Conservation (phyloP, 805 yeast species). For the Saccharomycopsis selenospora region DNA sequence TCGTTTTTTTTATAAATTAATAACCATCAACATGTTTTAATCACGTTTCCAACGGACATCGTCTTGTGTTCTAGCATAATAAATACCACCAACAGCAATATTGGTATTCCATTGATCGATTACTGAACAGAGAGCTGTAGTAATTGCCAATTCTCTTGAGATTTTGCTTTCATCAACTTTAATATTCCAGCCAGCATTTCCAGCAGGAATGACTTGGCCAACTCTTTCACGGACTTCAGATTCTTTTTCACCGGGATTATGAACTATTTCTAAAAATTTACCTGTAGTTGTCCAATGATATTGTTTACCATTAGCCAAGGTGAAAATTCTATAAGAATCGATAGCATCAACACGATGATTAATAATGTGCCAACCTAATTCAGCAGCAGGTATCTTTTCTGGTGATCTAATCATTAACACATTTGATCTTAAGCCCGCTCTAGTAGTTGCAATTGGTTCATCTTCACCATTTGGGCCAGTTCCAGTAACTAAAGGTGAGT, state of each 20-base stretch:
- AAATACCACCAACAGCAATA: slow-evolving; percentile 57
- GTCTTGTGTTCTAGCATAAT: slow-evolving; percentile 42
- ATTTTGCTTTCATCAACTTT: slow-evolving; percentile 47
- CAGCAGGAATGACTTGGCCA: slow-evolving; percentile 51
- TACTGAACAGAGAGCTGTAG: slow-evolving; percentile 52
- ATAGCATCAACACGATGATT: slow-evolving; percentile 54
- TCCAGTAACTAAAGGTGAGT: slow-evolving; percentile 32
- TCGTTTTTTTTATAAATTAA: neutral
- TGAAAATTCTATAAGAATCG: slow-evolving; percentile 54
- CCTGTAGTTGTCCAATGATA: slow-evolving; percentile 64
- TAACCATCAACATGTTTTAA: slow-evolving; percentile 22
- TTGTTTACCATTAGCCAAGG: slow-evolving; percentile 49
- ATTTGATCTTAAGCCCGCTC: slow-evolving; percentile 58
- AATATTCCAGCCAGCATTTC: slow-evolving; percentile 47
- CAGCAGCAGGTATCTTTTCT: slow-evolving; percentile 39
- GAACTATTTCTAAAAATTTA: slow-evolving; percentile 48
- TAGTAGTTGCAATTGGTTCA: slow-evolving; percentile 49
- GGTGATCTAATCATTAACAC: slow-evolving; percentile 48
- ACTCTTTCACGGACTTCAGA: slow-evolving; percentile 57
- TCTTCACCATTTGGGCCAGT: slow-evolving; percentile 45
- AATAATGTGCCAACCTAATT: slow-evolving; percentile 58
- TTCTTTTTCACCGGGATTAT: slow-evolving; percentile 55
- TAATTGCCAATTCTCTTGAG: slow-evolving; percentile 49
- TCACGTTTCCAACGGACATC: slow-evolving; percentile 54
- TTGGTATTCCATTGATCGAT: slow-evolving; percentile 65